These are phyloP conservation scores for Lepraria neglecta DNA, from an alignment of 495 filamentous ascomycete species.

Conservation along the genomic window DNA sequence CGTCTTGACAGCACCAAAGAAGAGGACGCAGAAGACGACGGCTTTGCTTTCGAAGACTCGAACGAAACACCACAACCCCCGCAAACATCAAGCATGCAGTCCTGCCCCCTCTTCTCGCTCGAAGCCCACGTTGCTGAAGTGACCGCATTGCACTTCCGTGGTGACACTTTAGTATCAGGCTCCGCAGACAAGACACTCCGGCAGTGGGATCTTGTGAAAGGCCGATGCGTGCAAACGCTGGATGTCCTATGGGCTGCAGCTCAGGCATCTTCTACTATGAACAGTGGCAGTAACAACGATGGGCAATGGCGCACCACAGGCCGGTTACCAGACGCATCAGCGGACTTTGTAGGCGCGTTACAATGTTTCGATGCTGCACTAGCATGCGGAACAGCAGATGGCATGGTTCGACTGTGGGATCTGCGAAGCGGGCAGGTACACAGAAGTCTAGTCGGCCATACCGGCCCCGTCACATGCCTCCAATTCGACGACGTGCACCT, in stretches of 20 bases:
- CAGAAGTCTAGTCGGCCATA: conserved; percentile 91
- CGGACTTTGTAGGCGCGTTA: conserved; percentile 89
- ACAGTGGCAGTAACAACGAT: conserved; percentile 44
- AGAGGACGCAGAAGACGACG: conserved; percentile 58
- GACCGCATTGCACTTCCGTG: conserved; percentile 84
- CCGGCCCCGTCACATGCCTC: conserved; percentile 86
- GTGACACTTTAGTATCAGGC: conserved; percentile 85
- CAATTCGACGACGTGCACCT: conserved; percentile 96
- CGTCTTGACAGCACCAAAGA: conserved; percentile 32
- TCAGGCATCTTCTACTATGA: conserved; percentile 68
- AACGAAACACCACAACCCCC: conserved; percentile 48
- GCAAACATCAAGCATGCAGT: conserved; percentile 67
- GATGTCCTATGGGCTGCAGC: conserved; percentile 99
- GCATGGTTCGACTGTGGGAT: conserved; percentile 98
- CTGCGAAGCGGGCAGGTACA: conserved; percentile 93
- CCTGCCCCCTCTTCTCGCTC: conserved; percentile 80
- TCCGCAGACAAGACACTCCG: conserved; percentile 95
- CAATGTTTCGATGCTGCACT: conserved; percentile 97
- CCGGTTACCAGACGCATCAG: conserved; percentile 57
- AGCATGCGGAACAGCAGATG: conserved; percentile 96
- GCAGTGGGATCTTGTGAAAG: conserved; percentile 95
- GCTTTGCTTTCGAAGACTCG: conserved; percentile 51
- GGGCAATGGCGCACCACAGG: conserved; percentile 50
- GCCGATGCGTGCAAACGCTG: conserved; percentile 91
- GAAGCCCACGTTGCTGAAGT: conserved; percentile 91